These are phyloP conservation scores for Dictyostelium capitatum DNA, from an alignment of 78 protist species.

Conservation along the genomic window DNA sequence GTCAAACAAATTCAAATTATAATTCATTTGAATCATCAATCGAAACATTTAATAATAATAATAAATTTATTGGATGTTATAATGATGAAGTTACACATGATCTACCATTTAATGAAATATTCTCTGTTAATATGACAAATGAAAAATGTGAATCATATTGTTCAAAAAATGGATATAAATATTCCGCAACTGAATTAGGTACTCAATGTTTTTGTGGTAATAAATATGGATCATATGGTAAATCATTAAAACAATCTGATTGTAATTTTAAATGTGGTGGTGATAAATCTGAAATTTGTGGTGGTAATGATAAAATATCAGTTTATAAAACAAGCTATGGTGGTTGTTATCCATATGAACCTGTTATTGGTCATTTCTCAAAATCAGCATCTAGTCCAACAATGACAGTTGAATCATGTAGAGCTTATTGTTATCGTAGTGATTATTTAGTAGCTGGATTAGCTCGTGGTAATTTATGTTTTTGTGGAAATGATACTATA, in stretches of 20 bases:
- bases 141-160: slow-evolving; percentile 29
- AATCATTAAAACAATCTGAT: slow-evolving; percentile 1
- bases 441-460: slow-evolving; percentile 1
- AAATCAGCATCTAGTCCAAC: neutral
- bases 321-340: slow-evolving; percentile 12
- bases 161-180: slow-evolving; percentile 18
- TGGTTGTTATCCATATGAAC: slow-evolving; percentile 9
- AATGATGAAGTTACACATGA: slow-evolving; percentile 48
- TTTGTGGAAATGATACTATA: slow-evolving; percentile 21
- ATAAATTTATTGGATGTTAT: slow-evolving; percentile 40
- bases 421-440: neutral
- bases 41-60: neutral
- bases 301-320: slow-evolving; percentile 25
- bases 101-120: neutral
- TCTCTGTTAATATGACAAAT: slow-evolving; percentile 18
- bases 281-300: slow-evolving; percentile 31
- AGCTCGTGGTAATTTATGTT: slow-evolving; percentile 14
- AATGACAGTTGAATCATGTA: slow-evolving; percentile 19
- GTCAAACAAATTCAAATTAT: neutral
- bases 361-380: neutral
- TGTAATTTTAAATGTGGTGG: slow-evolving; percentile 30
- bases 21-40: slow-evolving; percentile 8
- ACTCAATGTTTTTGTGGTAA: slow-evolving; percentile 51
- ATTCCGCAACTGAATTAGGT: slow-evolving; percentile 35
- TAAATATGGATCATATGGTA: slow-evolving; percentile 45